Base-by-base conservation (phyloP, 2,329 filamentous ascomycete species). In the Furcasterigmium furcatum region DNA sequence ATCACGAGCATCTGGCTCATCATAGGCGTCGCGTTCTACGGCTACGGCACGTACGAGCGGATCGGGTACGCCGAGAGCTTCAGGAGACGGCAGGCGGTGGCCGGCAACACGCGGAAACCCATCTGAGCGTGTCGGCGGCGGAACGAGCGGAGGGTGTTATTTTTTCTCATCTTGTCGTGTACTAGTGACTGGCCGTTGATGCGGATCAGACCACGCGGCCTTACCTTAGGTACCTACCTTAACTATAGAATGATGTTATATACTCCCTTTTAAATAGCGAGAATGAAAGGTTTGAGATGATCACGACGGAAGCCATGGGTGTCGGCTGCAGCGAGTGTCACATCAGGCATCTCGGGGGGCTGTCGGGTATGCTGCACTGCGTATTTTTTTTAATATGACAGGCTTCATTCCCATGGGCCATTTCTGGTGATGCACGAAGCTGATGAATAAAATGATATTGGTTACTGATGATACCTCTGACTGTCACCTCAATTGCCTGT, bases 61-160 rank as follows among this genome's bases (percentile, higher is more conserved):
- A 81, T 86, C 46, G 73, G 77, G 58, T 87, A 85, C 65, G 73
- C 82, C 30, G 80, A 86, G 41, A 73, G 78, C 53, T 88, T 84
- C 64, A 68, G 74, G 57, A 69, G 74, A 52, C 69, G 78, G 45
- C 64, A 73, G 39, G 73, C 71, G 14, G 64, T 67, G 42, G 70
- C 58, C 1, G 53, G 54, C 45, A 75, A 73, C 46, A 48, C 46
- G n/a, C 43, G 42, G 21, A 49, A 49, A 43, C 50, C 43, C 8
- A 51, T 52, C 36, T 52, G 41, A 51, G 43, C 19, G 32, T 21
- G 38, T 22, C 21, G 32, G 46, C 30, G 20, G 32, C 41, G 29
- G 25, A 8, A 45, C 24, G 22, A 8, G 14, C 16, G 4, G n/a
- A n/a, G 34, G 34, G n/a, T 36, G 10, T 16, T 19, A 8, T 40